Evolutionary conservation across 805 yeast species (phyloP), one percentile per base, ranked within the genome.

Genomic region (Suhomyces canberraensis): DNA sequence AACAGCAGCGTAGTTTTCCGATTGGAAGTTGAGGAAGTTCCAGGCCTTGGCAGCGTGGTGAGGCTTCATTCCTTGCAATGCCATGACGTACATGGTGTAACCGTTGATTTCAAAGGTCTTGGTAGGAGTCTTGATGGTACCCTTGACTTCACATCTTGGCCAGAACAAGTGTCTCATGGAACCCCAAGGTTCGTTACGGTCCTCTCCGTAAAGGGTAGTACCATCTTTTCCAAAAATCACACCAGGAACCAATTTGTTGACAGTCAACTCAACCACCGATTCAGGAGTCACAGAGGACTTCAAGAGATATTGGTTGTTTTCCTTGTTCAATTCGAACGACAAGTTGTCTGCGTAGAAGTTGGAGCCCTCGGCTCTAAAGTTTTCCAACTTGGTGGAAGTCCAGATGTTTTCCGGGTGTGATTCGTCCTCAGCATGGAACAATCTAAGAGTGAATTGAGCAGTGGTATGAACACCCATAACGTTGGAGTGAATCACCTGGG

Each of bases 61-160:
- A 7, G 98, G 98, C 64, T 93, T 93, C 98, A 93, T 90, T 44
- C 98, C 98, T 69, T 93, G 98, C 49, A 88, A 68, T 5, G 98
- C 98, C 91, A 86, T 82, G 36, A 91, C 96, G 56, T 80, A 90
- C 95, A 93, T 84, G 33, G 88, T 63, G 37, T 53, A 59, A 25
- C 78, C 79, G 28, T 70, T 58, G 35, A 76, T 57, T 19, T 61
- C 68, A 33, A 71, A 51, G 3, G 52, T 50, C 50, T 36, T 51
- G 45, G 25, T 42, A 40, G 34, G 58, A 35, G 28, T 47, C 39
- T 42, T 70, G 44, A 93, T 62, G 14, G 76, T 68, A 54, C 98
- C 98, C 14, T 53, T 56, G 31, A 78, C 83, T 15, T 63, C 44
- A 60, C 89, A 82, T 60, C 98, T 77, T 45, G 98, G 98, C 98